Base-by-base conservation (phyloP, 345 rosid genomes). In the Hevea brasiliensis region DNA sequence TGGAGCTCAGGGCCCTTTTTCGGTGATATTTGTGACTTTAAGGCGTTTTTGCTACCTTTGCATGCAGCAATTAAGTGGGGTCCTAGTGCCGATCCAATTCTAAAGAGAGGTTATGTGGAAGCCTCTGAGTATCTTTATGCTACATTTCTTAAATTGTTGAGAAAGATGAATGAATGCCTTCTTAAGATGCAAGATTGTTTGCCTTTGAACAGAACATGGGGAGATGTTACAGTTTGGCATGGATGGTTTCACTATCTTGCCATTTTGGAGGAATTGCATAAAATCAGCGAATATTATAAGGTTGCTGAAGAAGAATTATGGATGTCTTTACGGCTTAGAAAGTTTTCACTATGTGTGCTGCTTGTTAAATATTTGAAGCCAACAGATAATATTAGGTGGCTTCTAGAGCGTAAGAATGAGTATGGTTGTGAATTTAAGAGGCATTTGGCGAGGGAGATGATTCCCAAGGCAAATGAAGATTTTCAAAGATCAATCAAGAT, bases 391-490 rank as follows among this genome's bases (percentile, higher is more conserved):
- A 79, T 89, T 81, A 58, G 59, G 47, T 94, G 98, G 98, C 85
- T 94, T 79, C 90, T 87, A 76, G 87, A 81, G 63, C 86, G 80
- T 51, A 91, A 78, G 85, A 92, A 89, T n/a, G 77, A 86, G 80
- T 91, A 89, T n/a, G 77, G 86, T 81, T 94, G 87, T 89, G 92
- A 90, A 75, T 84, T 87, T 15, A 85, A 96, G 82, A 87, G 94
- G 80, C 94, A 84, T 87, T 84, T 91, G 82, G 85, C 80, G 65
- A 84, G 90, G 97, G 74, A 89, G 83, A 76, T 90, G 92, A 88
- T 94, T 68, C 96, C 90, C 53, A 92, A 91, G 67, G 83, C 82
- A 57, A 91, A 83, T 83, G 98, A 94, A 78, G 98, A 91, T 50
- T 88, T 79, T 67, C 92, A 89, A 26, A 96, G 90, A 76, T 82